Base-by-base conservation (phyloP, 305 asterid species). In the Salvia sclarea region DNA sequence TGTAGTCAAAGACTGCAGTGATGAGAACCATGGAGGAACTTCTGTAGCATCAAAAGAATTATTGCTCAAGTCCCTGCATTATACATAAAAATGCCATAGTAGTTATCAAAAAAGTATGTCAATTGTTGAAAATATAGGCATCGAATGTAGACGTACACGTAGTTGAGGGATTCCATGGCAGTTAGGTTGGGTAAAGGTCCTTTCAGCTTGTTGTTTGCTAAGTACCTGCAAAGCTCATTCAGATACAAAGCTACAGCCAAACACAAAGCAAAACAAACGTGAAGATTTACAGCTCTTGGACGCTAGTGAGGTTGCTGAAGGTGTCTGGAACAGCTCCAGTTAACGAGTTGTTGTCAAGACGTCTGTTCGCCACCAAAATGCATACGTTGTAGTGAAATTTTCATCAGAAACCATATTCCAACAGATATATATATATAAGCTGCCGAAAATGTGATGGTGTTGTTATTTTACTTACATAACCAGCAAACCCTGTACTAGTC, bases 381-480 rank as follows among this genome's bases (percentile, higher is more conserved):
- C 41, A 65, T 31, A 56, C 31, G 25, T 38, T 38, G 6, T 38
- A 38, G 13, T 11, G 9, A 33, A 17, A 17, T 61, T 49, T 35
- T 8, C 31, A 28, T n/a, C 20, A 35, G 58, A 52, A 57, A 68
- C 25, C 18, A 48, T 3, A 17, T 8, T 7, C 0, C 50, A 14
- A 43, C 10, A 40, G n/a, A 45, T 8, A 31, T 14, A 38, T 37
- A 1, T 10, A 28, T 61, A 30, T 14, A n/a, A n/a, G 35, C 18
- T 16, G 25, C 13, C 25, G 44, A 9, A 47, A 53, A 66, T 24
- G 73, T 48, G 82, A 69, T 57, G 11, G 3, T 25, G 40, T 21
- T 41, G 12, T 54, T 77, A 85, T 95, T 93, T 87, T 76, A 87
- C 98, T 93, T 85, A 93, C 98, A 93, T 53, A 74, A 82, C 92